phyloP scores from a whole-genome alignment of 2,329 filamentous ascomycete genomes.

The Xylaria sp. region DNA sequence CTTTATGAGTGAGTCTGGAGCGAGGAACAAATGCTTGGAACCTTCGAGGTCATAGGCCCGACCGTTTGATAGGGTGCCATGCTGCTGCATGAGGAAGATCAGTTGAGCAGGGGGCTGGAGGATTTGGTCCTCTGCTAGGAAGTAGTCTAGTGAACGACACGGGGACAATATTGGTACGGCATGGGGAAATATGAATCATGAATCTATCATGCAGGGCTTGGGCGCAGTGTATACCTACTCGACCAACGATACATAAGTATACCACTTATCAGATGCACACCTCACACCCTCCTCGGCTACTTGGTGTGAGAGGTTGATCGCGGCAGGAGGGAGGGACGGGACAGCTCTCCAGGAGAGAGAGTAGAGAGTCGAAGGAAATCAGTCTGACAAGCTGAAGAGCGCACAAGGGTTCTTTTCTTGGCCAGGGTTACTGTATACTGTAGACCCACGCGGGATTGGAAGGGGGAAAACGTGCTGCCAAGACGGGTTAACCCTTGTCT shows the following conservation, averaged over 20 bases:
- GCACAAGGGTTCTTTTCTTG: constrained; percentile 11
- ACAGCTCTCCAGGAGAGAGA: too few species aligned
- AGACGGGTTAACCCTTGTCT: constrained; percentile 32
- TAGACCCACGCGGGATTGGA: constrained; percentile 27
- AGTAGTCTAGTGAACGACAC: neutral
- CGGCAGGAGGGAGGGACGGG: too few species aligned
- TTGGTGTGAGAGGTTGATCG: too few species aligned
- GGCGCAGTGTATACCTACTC: neutral
- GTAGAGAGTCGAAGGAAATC: constrained; percentile 8
- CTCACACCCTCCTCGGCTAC: constrained; percentile 2
- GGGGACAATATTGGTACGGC: neutral
- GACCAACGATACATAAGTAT: neutral
- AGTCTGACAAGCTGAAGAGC: neutral
- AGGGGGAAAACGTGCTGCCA: constrained; percentile 35
- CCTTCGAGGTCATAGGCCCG: neutral
- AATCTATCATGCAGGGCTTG: constrained; percentile 17
- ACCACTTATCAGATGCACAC: neutral
- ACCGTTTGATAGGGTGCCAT: constrained; percentile 13
- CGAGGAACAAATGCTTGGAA: constrained; percentile 9
- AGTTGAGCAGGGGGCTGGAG: constrained; percentile 8
- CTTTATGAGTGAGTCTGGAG: neutral
- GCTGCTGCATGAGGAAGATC: constrained; percentile 13
- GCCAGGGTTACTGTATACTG: too few species aligned
- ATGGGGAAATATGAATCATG: constrained; percentile 16
- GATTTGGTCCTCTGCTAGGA: constrained; percentile 8